Evolutionary conservation across 2,329 filamentous ascomycete genomes (phyloP), one percentile per base, ranked within the genome.

Genomic region (Beauveria asiatica): DNA sequence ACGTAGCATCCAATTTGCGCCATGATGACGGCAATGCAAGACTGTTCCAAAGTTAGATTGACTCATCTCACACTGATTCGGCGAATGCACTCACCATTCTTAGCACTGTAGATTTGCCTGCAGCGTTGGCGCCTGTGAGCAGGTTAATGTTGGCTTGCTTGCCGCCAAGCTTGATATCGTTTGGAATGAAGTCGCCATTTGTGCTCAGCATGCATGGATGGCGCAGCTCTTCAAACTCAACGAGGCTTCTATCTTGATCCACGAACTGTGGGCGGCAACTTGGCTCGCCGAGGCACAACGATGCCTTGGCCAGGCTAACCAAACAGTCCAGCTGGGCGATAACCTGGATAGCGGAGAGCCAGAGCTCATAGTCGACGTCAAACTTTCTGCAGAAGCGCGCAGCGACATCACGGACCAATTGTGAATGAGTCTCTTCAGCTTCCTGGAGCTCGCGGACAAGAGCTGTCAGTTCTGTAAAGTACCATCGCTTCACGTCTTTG

Each of bases 21-120:
- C 84, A 99, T 92, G 67, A 99, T 97, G 54, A 97, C 93, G 0
- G 94, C 94, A 52, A 94, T 86, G 68, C 94, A 99, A 3, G 93
- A 95, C 88, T 91, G 66, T 2, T 10, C 49, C 49, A 9, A 52
- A 37, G 65, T 73, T 68, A 74, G 69, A 48, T 52, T n/a, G 7
- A 17, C 3, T 33, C 13, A 5, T 27, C 19, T 9, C 9, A 27
- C 3, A 17, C 23, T 5, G 21, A 6, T n/a, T 25, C 23, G 52
- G 25, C 10, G n/a, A 11, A 27, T 0, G 6, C 17, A 73, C 83
- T 75, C 77, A 90, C 88, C 94, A 97, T 97, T 69, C 94, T 86
- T 37, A 99, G 82, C 48, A 99, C 85, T 1, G 94, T 99, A 1
- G 94, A 97, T 76, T 99, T 99, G 70, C 94, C 94, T 53, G 94